phyloP scores from a whole-genome alignment of 2,329 filamentous ascomycete genomes.

The Xylaria polymorpha region DNA sequence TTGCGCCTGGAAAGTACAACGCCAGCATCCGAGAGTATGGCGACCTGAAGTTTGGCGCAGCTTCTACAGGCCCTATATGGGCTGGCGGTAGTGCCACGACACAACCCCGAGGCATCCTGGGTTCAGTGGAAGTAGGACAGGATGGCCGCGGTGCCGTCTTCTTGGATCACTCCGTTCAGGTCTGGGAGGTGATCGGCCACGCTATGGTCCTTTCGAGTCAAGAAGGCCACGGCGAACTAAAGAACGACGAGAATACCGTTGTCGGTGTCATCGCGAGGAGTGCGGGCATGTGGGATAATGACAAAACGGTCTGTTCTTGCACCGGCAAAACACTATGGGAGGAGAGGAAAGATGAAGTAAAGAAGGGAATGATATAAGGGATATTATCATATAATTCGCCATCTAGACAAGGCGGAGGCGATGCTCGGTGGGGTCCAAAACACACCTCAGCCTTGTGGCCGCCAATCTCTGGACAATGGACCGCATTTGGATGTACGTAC shows the following conservation, averaged over 20 bases:
- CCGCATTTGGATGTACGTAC: constrained; percentile 19
- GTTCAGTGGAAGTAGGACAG: constrained; percentile 78
- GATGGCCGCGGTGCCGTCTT: constrained; percentile 84
- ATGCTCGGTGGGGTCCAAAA: not conserved
- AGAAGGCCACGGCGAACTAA: constrained; percentile 67
- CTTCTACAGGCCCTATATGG: constrained; percentile 87
- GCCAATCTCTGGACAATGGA: constrained; percentile 11
- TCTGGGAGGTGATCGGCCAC: constrained; percentile 97
- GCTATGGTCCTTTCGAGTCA: constrained; percentile 85
- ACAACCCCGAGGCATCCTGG: constrained; percentile 69
- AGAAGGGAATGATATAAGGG: constrained; percentile 86
- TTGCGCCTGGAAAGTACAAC: constrained; percentile 82
- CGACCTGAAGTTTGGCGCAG: constrained; percentile 85
- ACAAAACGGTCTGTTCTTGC: constrained; percentile 98
- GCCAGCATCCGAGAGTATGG: constrained; percentile 88
- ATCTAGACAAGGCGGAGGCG: constrained; percentile 4
- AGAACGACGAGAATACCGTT: constrained; percentile 85
- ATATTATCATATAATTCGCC: constrained; percentile 4
- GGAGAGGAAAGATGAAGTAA: constrained; percentile 89
- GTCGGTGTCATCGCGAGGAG: constrained; percentile 95
- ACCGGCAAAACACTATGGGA: constrained; percentile 99
- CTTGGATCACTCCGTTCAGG: constrained; percentile 81
- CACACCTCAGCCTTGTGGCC: constrained; percentile 18
- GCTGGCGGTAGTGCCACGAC: constrained; percentile 57
- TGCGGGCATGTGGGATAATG: constrained; percentile 98